These are phyloP conservation scores for Gracilariopsis chorda DNA, from an alignment of 23 red algal genomes.

Conservation along the genomic window DNA sequence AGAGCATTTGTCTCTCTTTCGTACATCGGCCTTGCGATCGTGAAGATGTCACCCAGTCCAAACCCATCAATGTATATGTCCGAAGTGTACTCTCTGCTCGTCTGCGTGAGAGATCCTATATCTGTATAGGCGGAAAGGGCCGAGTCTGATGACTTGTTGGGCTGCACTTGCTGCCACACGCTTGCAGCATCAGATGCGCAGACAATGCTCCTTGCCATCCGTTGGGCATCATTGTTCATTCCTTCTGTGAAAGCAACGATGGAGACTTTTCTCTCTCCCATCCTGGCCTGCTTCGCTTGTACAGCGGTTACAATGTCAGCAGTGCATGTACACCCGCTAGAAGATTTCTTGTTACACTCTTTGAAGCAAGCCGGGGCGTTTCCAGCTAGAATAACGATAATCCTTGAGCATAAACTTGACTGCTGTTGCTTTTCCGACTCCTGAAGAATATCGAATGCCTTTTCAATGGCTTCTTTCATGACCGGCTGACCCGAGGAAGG, in stretches of 20 bases:
- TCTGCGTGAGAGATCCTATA: conserved; percentile 18
- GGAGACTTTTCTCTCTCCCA: background rate
- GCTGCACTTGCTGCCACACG: background rate
- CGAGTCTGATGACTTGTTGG: background rate
- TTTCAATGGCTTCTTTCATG: background rate
- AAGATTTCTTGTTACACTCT: background rate
- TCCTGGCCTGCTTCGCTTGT: background rate
- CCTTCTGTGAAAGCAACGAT: conserved; percentile 22
- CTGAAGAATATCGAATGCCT: conserved; percentile 3
- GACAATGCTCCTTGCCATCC: background rate
- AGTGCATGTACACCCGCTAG: background rate
- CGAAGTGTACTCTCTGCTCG: background rate
- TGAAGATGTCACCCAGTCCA: conserved; percentile 27
- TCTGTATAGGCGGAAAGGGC: background rate
- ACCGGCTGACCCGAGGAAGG: background rate
- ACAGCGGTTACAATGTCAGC: background rate
- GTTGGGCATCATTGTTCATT: conserved; percentile 11
- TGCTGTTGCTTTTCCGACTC: background rate
- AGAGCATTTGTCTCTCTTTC: background rate
- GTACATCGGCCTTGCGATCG: conserved; percentile 3
- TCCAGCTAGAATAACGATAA: conserved; percentile 8
- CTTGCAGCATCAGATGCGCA: background rate
- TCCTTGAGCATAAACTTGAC: conserved; percentile 20
- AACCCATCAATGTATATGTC: background rate
- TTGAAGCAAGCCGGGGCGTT: background rate